Evolutionary conservation across 148 eudicot genomes (phyloP), one percentile per base, ranked within the genome.

Genomic region (Dianthus caryophyllus): DNA sequence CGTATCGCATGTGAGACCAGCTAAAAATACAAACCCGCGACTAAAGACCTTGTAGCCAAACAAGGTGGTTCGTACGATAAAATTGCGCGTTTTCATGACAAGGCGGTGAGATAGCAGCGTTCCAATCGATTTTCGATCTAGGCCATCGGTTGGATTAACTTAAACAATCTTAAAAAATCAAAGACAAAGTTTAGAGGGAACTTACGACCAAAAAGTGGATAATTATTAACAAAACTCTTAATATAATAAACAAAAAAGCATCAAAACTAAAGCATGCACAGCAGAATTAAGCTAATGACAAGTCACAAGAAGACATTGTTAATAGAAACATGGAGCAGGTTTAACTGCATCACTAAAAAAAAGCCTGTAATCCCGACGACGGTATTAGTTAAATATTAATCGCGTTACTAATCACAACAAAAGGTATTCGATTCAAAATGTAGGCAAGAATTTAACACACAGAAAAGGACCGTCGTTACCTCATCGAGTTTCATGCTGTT

Each of bases 281-380:
- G 61, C 31, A 51, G 47, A 39, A 38, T 44, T 36, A 22, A 2
- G 48, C 3, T 31, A 50, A 30, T 5, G 66, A 70, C 70, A 75
- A 60, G 61, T 41, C 66, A 58, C 52, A 75, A 64, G 52, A 43
- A 69, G 70, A n/a, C 78, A 57, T 36, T 58, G 65, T 55, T 31
- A 18, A 33, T 56, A 54, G 66, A 65, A n/a, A 50, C 33, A 64
- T 64, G 66, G 70, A 70, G 71, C 61, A 64, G 78, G 70, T 75
- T 64, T 24, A 57, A 15, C 56, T 31, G 67, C 52, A 36, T 61
- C 63, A 74, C 30, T 33, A 52, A 57, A 33, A 33, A n/a, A 2
- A 33, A 63, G 33, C 16, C 16, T 13, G 33, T 54, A 55, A 29
- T 61, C 18, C 25, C 44, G 24, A 48, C 5, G 18, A 69, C 21